Conservation (phyloP, 2,329 filamentous ascomycete species). For the Ophiostoma populinum region DNA sequence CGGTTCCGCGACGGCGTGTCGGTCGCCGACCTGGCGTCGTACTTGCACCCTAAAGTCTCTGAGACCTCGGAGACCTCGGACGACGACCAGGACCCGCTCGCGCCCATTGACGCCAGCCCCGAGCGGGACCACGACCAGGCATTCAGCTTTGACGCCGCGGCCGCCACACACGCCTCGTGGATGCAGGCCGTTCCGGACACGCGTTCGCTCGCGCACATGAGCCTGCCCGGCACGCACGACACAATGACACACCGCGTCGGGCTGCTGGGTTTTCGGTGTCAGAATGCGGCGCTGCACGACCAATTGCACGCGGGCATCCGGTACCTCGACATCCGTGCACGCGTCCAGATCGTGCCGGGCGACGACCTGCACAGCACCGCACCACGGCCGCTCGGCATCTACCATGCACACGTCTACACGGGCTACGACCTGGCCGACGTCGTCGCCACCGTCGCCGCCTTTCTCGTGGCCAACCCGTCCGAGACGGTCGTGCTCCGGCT, state of each 20-base stretch:
- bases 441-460: constrained; percentile 25
- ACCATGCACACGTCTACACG: constrained; percentile 28
- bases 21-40: background rate
- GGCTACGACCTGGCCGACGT: constrained; percentile 27
- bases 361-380: constrained; percentile 7
- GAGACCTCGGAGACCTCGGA: too few species aligned
- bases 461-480: constrained; percentile 26
- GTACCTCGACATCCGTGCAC: constrained; percentile 31
- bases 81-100: too few species aligned
- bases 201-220: constrained; percentile 24
- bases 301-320: constrained; percentile 30
- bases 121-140: constrained; percentile 12
- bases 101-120: background rate
- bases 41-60: too few species aligned
- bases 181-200: constrained; percentile 26
- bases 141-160: constrained; percentile 24
- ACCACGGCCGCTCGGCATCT: constrained; percentile 25
- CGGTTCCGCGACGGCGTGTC: background rate
- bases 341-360: constrained; percentile 16
- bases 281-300: constrained; percentile 26
- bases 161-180: constrained; percentile 19
- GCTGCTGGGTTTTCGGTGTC: constrained; percentile 24
- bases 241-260: constrained; percentile 30
- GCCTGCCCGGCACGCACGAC: constrained; percentile 35
- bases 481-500: constrained; percentile 32